Evolutionary conservation across 208 protist species (phyloP).

Genomic region (Leishmania tropica): DNA sequence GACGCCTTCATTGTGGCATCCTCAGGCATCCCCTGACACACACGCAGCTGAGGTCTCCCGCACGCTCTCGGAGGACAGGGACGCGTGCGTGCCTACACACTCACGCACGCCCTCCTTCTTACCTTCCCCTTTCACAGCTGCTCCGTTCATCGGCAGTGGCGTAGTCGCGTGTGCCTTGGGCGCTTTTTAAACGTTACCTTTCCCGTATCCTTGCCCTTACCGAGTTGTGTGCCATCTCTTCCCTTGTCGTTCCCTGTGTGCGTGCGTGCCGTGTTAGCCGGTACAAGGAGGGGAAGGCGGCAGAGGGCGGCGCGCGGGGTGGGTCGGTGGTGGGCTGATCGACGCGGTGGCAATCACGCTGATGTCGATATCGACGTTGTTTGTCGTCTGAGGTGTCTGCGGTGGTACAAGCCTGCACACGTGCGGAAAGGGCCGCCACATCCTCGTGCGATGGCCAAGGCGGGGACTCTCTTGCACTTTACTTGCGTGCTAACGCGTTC

Average conservation of each 20-base stretch:
- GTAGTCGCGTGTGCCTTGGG: not conserved
- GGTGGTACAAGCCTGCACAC: not conserved
- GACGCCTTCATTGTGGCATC: not conserved
- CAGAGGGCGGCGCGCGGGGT: not conserved
- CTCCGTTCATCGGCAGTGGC: not conserved
- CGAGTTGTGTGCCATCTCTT: not conserved
- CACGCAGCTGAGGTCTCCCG: too few relatives aligned
- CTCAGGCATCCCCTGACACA: too few relatives aligned
- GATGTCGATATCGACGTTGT: not conserved
- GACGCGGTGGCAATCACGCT: not conserved
- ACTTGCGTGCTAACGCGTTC: not conserved
- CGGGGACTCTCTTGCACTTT: not conserved
- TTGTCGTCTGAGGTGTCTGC: not conserved
- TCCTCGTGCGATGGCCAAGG: not conserved
- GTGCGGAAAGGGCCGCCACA: not conserved
- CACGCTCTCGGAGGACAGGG: not conserved
- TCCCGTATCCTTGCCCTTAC: not conserved
- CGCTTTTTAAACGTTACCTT: not conserved
- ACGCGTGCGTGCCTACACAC: not conserved
- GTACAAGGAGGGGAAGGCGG: not conserved
- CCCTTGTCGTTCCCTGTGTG: not conserved
- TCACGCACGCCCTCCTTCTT: not conserved
- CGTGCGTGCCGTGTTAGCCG: not conserved
- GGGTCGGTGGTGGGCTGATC: not conserved
- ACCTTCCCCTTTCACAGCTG: not conserved